Percentiles rank a stretch among this genome's conserved stretches.
Conservation (phyloP, 257 asterid genomes). For the Solanum boliviense region DNA sequence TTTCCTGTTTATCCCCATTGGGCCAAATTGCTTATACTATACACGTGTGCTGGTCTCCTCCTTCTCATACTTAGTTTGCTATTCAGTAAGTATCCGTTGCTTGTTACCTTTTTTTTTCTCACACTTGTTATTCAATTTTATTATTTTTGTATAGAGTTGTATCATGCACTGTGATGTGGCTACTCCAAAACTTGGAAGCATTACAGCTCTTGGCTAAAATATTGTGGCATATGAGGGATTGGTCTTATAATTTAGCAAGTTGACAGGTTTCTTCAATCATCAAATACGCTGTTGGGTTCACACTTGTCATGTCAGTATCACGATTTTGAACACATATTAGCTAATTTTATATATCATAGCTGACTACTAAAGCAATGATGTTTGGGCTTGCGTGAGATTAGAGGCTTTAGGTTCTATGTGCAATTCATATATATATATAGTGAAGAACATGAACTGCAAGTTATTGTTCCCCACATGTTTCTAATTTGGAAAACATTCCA, state of each 20-base stretch:
- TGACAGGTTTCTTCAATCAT: neutral
- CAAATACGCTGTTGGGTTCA: neutral
- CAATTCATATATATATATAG: neutral
- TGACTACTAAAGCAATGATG: neutral
- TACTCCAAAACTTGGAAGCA: neutral
- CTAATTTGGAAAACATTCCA: neutral
- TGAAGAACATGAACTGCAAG: neutral
- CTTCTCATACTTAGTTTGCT: conserved; percentile 83
- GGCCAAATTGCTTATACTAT: conserved; percentile 83
- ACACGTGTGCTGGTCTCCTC: conserved; percentile 87
- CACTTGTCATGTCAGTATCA: neutral
- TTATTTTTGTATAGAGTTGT: neutral
- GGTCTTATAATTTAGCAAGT: neutral
- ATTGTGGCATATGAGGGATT: neutral
- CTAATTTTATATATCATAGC: neutral
- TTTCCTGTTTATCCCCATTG: conserved; percentile 97
- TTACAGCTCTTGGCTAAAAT: neutral
- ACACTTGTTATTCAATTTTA: neutral
- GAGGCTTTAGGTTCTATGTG: neutral
- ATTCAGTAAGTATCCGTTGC: conserved; percentile 41
- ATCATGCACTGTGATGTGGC: neutral
- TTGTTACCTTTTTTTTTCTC: neutral
- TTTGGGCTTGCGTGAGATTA: neutral
- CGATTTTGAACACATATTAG: neutral
- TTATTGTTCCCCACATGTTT: neutral